These are phyloP conservation scores for Amylostereum areolatum DNA, from an alignment of 1,284 basidiomycete genomes.

Conservation along the genomic window DNA sequence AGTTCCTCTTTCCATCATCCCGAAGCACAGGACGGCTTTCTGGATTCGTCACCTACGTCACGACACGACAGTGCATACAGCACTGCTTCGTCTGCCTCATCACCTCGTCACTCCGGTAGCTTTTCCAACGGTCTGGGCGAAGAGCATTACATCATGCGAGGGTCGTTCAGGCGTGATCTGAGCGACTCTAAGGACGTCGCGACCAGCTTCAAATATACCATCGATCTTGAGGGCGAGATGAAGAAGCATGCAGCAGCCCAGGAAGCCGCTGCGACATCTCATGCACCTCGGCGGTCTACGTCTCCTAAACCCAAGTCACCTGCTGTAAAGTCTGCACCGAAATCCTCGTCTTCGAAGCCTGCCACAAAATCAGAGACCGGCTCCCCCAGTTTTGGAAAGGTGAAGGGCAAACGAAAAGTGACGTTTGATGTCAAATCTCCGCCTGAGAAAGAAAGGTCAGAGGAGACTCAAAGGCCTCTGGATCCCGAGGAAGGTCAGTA, in stretches of 20 bases:
- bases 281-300: too few relatives aligned
- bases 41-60: not conserved
- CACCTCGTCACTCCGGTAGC: conserved; percentile 14
- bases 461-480: conserved; percentile 22
- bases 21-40: conserved; percentile 19
- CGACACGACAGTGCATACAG: too few relatives aligned
- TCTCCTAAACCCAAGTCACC: too few relatives aligned
- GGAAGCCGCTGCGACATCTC: not conserved
- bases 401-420: conserved; percentile 61
- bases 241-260: conserved; percentile 17
- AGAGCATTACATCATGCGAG: conserved; percentile 22
- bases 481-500: conserved; percentile 24
- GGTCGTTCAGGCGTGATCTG: conserved; percentile 51
- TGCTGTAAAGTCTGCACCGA: too few relatives aligned
- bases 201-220: conserved; percentile 61
- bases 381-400: conserved; percentile 2
- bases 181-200: conserved; percentile 57
- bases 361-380: too few relatives aligned
- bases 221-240: conserved; percentile 57
- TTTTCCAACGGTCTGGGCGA: conserved; percentile 20
- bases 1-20: conserved; percentile 56
- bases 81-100: not conserved
- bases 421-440: conserved; percentile 63
- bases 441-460: conserved; percentile 35
- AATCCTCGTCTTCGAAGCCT: too few relatives aligned